A percentile compares a stretch with the other conserved stretches of the same genome.
Evolutionary conservation across 345 rosid species (phyloP).

Genomic region (Citrus sp.): DNA sequence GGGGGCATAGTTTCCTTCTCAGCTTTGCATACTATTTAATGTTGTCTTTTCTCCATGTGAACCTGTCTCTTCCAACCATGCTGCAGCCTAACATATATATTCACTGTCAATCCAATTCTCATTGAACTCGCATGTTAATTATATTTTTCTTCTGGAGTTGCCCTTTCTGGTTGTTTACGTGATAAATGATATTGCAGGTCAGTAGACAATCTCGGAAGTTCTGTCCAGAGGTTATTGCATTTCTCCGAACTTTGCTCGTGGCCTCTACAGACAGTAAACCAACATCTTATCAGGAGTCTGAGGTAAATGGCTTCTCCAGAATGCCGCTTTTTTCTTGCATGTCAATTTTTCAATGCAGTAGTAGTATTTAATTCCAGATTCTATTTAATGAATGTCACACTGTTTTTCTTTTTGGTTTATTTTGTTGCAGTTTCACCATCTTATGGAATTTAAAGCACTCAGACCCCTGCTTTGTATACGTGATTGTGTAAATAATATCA

Average conservation of each 20-base stretch:
- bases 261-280: conserved; percentile 50
- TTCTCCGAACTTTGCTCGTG: conserved; percentile 58
- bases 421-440: conserved; percentile 56
- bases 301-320: conserved; percentile 38
- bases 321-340: not conserved
- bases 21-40: not conserved
- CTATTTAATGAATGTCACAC: not conserved
- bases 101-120: not conserved
- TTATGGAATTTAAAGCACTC: conserved; percentile 56
- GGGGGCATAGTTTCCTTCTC: not conserved
- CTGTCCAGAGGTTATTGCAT: conserved; percentile 82
- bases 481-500: conserved; percentile 39
- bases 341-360: not conserved
- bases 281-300: conserved; percentile 43
- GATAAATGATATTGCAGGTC: conserved; percentile 38
- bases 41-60: not conserved
- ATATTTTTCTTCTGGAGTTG: not conserved
- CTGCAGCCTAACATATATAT: not conserved
- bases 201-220: conserved; percentile 69
- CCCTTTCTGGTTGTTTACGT: conserved; percentile 3
- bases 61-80: not conserved
- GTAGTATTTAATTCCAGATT: not conserved
- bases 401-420: not conserved
- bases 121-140: not conserved
- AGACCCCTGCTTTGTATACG: conserved; percentile 48